A percentile compares a stretch with the other conserved stretches of the same genome.
Conservation (phyloP, 148 eudicot genomes). For the Linanthus parryae region DNA sequence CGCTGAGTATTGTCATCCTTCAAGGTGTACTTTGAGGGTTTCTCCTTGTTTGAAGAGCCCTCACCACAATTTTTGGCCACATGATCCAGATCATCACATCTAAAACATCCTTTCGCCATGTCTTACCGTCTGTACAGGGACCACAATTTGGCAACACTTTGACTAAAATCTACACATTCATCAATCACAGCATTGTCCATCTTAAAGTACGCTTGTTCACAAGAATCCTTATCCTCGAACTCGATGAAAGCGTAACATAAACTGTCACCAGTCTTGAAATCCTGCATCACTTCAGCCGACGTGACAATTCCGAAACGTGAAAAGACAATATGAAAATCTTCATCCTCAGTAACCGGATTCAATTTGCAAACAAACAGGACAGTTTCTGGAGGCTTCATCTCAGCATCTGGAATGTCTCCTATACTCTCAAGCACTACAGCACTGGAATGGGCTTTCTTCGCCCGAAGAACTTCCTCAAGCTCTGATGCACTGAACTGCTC, state of each 20-base stretch:
- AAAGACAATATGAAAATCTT: slow-evolving; percentile 68
- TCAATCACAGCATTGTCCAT: slow-evolving; percentile 86
- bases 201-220: slow-evolving; percentile 79
- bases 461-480: slow-evolving; percentile 71
- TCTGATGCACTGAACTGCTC: slow-evolving; percentile 47
- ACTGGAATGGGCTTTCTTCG: too few species aligned
- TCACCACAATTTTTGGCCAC: slow-evolving; percentile 64
- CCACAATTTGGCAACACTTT: too few species aligned
- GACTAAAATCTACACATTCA: slow-evolving; percentile 77
- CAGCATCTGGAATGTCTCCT: slow-evolving; percentile 88
- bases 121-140: too few species aligned
- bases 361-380: slow-evolving; percentile 81
- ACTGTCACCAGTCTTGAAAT: too few species aligned
- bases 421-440: too few species aligned
- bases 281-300: too few species aligned
- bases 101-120: too few species aligned
- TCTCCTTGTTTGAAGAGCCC: slow-evolving; percentile 23
- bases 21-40: slow-evolving; percentile 36
- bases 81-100: too few species aligned
- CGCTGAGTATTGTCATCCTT: slow-evolving; percentile 51
- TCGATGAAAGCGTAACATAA: too few species aligned
- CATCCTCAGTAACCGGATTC: slow-evolving; percentile 88
- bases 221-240: too few species aligned
- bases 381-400: slow-evolving; percentile 78
- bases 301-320: slow-evolving; percentile 86